phyloP scores from a whole-genome alignment of 257 asterid genomes.

The Nicotiana noctiflora region DNA sequence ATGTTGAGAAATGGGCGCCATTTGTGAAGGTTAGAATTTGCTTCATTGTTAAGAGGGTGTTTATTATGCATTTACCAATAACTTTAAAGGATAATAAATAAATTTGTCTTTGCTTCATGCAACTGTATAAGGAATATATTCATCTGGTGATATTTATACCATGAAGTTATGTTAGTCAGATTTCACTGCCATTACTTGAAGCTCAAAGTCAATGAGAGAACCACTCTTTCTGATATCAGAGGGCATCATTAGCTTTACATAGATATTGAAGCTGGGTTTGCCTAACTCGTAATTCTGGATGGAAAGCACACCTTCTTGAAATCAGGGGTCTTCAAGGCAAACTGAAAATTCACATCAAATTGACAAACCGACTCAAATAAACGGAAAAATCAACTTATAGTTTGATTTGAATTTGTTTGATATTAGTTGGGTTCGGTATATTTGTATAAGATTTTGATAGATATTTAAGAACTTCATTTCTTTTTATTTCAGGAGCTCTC shows the following conservation, averaged over 20 bases:
- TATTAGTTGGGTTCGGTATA: neutral
- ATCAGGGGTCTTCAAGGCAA: neutral
- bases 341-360: neutral
- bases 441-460: neutral
- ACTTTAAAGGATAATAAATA: neutral
- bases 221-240: neutral
- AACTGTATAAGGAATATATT: neutral
- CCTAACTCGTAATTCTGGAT: neutral
- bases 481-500: conserved; percentile 67
- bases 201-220: neutral
- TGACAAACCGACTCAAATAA: neutral
- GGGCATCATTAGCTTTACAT: neutral
- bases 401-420: neutral
- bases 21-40: conserved; percentile 71
- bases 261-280: neutral
- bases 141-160: neutral
- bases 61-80: neutral
- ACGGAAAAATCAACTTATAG: neutral
- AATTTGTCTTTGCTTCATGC: neutral
- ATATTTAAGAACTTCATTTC: neutral
- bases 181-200: neutral
- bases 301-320: neutral
- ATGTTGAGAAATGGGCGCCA: conserved; percentile 91
- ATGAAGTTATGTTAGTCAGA: neutral
- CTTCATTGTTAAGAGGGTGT: neutral